A percentile compares a stretch with the other conserved stretches of the same genome.
Evolutionary conservation across 164 flowering plant species (phyloP).

Genomic region (Taxillus chinensis): DNA sequence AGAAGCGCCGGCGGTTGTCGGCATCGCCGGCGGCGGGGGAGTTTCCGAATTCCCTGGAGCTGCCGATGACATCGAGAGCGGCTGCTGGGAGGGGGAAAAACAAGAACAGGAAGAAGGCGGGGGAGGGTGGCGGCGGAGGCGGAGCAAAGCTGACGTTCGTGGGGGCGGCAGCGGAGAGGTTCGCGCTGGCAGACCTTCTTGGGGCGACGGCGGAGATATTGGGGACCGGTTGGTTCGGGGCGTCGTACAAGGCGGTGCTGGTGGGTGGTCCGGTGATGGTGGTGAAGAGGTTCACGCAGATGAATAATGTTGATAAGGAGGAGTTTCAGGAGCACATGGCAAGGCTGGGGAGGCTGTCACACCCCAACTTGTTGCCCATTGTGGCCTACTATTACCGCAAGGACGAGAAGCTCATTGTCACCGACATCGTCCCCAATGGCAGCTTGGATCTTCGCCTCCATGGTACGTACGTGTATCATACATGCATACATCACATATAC

Average conservation of each 20-base stretch:
- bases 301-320: constrained; percentile 66
- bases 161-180: constrained; percentile 39
- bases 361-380: constrained; percentile 63
- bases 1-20: background rate
- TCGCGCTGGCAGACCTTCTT: constrained; percentile 63
- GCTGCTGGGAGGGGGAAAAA: too few relatives aligned
- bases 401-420: constrained; percentile 78
- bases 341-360: constrained; percentile 53
- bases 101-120: background rate
- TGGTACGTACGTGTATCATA: constrained; percentile 23
- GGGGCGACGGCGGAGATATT: constrained; percentile 72
- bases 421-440: constrained; percentile 37
- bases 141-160: constrained; percentile 35
- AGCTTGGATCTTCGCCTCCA: constrained; percentile 75
- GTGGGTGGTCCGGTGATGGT: constrained; percentile 40
- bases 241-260: constrained; percentile 71
- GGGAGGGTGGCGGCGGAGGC: constrained; percentile 6
- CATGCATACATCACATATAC: too few relatives aligned
- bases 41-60: too few relatives aligned
- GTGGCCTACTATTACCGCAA: constrained; percentile 69
- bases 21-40: background rate
- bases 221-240: constrained; percentile 68
- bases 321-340: constrained; percentile 86
- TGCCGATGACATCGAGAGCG: too few relatives aligned
- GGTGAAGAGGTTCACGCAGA: constrained; percentile 73